These are phyloP conservation scores for Bimuria novae-zelandiae DNA, from an alignment of 2,329 filamentous ascomycete genomes.

Conservation along the genomic window DNA sequence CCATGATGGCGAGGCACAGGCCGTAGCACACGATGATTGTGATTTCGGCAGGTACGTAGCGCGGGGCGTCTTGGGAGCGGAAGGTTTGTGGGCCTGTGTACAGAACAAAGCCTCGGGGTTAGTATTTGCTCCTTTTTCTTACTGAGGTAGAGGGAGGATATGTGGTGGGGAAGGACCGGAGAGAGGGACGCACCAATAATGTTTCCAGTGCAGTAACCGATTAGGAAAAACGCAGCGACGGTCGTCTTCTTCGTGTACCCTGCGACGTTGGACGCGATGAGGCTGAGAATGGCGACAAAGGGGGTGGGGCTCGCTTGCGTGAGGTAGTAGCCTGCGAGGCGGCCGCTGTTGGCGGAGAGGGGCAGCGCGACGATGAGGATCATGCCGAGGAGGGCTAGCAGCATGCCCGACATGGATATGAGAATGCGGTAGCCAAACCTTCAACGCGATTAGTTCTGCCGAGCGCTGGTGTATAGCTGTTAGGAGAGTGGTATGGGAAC, in stretches of 20 bases:
- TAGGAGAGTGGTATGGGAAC: too few relatives aligned
- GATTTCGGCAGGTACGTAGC: slow-evolving; percentile 67
- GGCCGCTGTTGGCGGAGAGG: slow-evolving; percentile 60
- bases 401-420: slow-evolving; percentile 57
- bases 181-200: slow-evolving; percentile 36
- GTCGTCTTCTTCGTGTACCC: slow-evolving; percentile 65
- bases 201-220: slow-evolving; percentile 49
- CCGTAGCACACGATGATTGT: slow-evolving; percentile 65
- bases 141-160: not conserved
- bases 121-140: too few relatives aligned
- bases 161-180: slow-evolving; percentile 49
- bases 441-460: not conserved
- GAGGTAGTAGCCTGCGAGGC: slow-evolving; percentile 68
- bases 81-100: slow-evolving; percentile 50
- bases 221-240: slow-evolving; percentile 56
- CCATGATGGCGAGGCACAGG: slow-evolving; percentile 58
- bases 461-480: too few relatives aligned
- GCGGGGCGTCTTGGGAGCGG: slow-evolving; percentile 40
- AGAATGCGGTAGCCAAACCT: slow-evolving; percentile 61
- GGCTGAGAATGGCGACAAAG: slow-evolving; percentile 66
- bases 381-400: slow-evolving; percentile 63
- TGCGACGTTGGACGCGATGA: slow-evolving; percentile 66
- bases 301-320: slow-evolving; percentile 63
- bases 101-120: too few relatives aligned
- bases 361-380: slow-evolving; percentile 68